phyloP scores from a whole-genome alignment of 805 yeast genomes.

The Hanseniaspora lachancei region DNA sequence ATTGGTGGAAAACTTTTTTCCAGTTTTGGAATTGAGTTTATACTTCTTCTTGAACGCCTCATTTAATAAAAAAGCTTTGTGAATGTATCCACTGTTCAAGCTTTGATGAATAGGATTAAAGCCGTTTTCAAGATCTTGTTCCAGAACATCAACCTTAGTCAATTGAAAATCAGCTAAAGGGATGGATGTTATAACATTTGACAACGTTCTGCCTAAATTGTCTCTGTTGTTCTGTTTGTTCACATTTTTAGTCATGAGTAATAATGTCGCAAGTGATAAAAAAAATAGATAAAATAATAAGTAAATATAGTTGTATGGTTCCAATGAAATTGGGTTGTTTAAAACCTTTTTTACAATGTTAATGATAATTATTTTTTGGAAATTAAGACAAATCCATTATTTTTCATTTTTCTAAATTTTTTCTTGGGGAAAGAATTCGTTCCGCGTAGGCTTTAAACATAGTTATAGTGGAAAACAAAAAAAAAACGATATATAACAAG shows the following conservation, averaged over 20 bases:
- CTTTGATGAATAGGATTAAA: conserved; percentile 74
- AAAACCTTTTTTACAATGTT: too few relatives aligned
- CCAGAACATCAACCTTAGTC: conserved; percentile 28
- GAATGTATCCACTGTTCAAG: conserved; percentile 23
- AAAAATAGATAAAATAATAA: too few relatives aligned
- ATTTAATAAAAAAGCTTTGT: conserved; percentile 23
- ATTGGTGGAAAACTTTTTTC: neutral
- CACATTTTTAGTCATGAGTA: conserved; percentile 12
- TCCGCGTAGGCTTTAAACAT: too few relatives aligned
- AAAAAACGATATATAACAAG: too few relatives aligned
- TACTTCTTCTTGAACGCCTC: conserved; percentile 20
- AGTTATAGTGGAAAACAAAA: too few relatives aligned
- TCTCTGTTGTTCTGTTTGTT: conserved; percentile 32
- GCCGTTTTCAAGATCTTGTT: conserved; percentile 59
- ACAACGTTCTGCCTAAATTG: conserved; percentile 47
- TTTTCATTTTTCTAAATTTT: too few relatives aligned
- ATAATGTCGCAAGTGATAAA: neutral
- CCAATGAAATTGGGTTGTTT: too few relatives aligned
- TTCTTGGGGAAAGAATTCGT: too few relatives aligned
- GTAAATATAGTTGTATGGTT: too few relatives aligned
- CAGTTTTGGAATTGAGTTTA: conserved; percentile 5
- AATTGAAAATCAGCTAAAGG: conserved; percentile 18
- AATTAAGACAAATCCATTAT: too few relatives aligned
- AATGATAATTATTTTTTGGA: too few relatives aligned
- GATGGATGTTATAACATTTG: conserved; percentile 21